Evolutionary conservation across 2,329 filamentous ascomycete genomes (phyloP).

Genomic region (Paracamarosporium sp.): DNA sequence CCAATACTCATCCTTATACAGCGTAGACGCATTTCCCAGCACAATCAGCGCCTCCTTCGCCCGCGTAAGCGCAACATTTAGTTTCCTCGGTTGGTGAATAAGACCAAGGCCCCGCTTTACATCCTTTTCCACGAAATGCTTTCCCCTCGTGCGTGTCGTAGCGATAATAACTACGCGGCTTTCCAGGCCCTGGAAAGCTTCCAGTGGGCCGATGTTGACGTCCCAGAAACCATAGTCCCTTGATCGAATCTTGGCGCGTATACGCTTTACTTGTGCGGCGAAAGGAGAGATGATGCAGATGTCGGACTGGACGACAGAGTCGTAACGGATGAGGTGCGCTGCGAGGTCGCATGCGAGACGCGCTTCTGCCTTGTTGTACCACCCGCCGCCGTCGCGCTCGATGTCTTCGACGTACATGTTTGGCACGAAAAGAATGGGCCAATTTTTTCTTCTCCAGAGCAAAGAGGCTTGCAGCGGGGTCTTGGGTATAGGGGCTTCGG

Average conservation of each 20-base stretch:
- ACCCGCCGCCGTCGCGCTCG: slow-evolving; percentile 49
- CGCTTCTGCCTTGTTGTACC: slow-evolving; percentile 44
- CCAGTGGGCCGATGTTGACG: slow-evolving; percentile 55
- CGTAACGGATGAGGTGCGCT: slow-evolving; percentile 29
- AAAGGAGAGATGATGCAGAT: slow-evolving; percentile 56
- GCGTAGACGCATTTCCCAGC: slow-evolving; percentile 48
- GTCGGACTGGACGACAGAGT: slow-evolving; percentile 38
- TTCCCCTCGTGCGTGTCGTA: slow-evolving; percentile 46
- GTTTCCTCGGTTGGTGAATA: slow-evolving; percentile 46
- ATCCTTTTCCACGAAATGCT: slow-evolving; percentile 42
- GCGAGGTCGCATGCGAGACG: slow-evolving; percentile 39
- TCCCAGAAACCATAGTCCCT: slow-evolving; percentile 32
- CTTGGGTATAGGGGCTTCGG: slow-evolving; percentile 37
- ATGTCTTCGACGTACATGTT: slow-evolving; percentile 49
- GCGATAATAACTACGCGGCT: slow-evolving; percentile 53
- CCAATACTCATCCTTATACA: slow-evolving; percentile 49
- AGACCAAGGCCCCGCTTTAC: slow-evolving; percentile 41
- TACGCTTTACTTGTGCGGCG: slow-evolving; percentile 50
- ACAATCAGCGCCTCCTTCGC: slow-evolving; percentile 53
- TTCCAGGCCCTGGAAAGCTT: slow-evolving; percentile 56
- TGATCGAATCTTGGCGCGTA: slow-evolving; percentile 47
- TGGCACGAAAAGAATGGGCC: slow-evolving; percentile 53
- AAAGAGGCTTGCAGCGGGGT: slow-evolving; percentile 36
- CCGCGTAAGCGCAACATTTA: slow-evolving; percentile 55
- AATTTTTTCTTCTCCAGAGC: slow-evolving; percentile 47